These are phyloP conservation scores for Pilatotrama ljubarskyi DNA, from an alignment of 768 basidiomycete genomes.

Conservation along the genomic window DNA sequence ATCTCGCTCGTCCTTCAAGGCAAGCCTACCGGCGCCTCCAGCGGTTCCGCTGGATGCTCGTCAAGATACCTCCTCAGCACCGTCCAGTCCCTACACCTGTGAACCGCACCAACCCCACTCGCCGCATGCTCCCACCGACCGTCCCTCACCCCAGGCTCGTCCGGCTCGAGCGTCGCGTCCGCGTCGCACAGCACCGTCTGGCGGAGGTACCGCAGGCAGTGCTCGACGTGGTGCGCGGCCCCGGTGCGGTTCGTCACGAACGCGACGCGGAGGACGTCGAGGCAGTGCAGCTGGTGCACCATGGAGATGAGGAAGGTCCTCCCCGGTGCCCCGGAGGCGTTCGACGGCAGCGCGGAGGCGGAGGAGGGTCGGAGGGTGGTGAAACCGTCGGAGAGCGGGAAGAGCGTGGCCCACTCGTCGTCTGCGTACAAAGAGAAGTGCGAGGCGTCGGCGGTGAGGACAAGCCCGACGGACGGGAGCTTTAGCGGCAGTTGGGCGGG, in stretches of 20 bases:
- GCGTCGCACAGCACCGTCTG: slow-evolving; percentile 30
- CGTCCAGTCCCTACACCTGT: slow-evolving; percentile 24
- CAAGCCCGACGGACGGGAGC: slow-evolving; percentile 32
- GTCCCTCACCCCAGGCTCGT: slow-evolving; percentile 3
- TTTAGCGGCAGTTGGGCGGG: slow-evolving; percentile 34
- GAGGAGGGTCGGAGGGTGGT: slow-evolving; percentile 12
- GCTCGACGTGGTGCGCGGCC: slow-evolving; percentile 23
- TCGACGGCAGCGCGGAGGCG: slow-evolving; percentile 14
- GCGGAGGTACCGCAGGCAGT: slow-evolving; percentile 32
- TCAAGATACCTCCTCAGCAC: slow-evolving; percentile 20
- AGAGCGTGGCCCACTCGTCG: slow-evolving; percentile 38
- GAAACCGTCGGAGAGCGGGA: slow-evolving; percentile 10
- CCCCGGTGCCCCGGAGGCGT: background rate
- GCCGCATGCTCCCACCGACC: slow-evolving; percentile 14
- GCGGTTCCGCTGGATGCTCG: slow-evolving; percentile 11
- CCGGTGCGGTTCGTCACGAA: slow-evolving; percentile 16
- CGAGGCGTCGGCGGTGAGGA: slow-evolving; percentile 26
- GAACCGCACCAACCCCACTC: slow-evolving; percentile 17
- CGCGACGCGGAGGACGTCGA: slow-evolving; percentile 28
- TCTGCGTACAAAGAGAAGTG: slow-evolving; percentile 37
- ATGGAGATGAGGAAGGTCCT: slow-evolving; percentile 26
- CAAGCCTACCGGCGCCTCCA: background rate
- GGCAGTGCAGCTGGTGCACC: slow-evolving; percentile 33
- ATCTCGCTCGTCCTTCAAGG: too few species aligned
- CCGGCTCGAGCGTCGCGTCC: slow-evolving; percentile 31